Evolutionary conservation across 2,329 filamentous ascomycete species (phyloP).

Genomic region (Beauveria asiatica): DNA sequence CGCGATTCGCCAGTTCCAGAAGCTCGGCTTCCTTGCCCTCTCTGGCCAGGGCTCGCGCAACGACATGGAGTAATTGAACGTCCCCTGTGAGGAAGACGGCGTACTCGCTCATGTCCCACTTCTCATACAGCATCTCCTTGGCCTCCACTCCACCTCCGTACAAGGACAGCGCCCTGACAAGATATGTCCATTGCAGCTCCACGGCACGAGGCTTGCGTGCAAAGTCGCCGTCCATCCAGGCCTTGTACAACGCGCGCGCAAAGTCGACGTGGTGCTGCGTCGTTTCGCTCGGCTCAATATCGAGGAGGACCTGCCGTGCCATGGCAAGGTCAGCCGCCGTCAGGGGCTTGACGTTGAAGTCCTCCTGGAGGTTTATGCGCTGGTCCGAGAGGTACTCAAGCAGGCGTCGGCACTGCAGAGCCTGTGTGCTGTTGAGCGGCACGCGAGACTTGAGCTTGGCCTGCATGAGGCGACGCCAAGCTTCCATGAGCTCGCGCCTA

Average conservation of each 20-base stretch:
- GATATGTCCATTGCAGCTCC: slow-evolving; percentile 22
- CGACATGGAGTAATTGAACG: slow-evolving; percentile 19
- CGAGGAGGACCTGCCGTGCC: slow-evolving; percentile 36
- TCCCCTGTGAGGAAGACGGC: slow-evolving; percentile 15
- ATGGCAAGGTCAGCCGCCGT: slow-evolving; percentile 33
- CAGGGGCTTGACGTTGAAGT: slow-evolving; percentile 24
- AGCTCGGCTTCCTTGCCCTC: slow-evolving; percentile 53
- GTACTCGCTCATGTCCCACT: slow-evolving; percentile 21
- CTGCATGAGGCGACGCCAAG: slow-evolving; percentile 56
- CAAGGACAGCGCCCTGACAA: slow-evolving; percentile 36
- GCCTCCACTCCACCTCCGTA: slow-evolving; percentile 50
- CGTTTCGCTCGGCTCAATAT: slow-evolving; percentile 33
- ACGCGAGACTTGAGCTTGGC: slow-evolving; percentile 40
- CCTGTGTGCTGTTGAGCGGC: slow-evolving; percentile 57
- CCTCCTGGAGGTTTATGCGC: slow-evolving; percentile 11
- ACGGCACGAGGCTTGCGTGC: slow-evolving; percentile 14
- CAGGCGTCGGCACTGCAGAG: slow-evolving; percentile 45
- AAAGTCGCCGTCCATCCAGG: slow-evolving; percentile 16
- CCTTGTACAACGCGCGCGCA: slow-evolving; percentile 34
- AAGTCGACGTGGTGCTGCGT: slow-evolving; percentile 39
- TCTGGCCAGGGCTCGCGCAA: slow-evolving; percentile 48
- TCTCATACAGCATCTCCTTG: slow-evolving; percentile 30
- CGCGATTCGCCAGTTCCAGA: slow-evolving; percentile 42
- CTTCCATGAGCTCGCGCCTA: slow-evolving; percentile 52
- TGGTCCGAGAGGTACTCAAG: slow-evolving; percentile 47